phyloP scores from a whole-genome alignment of 2,329 filamentous ascomycete genomes.

The Fusarium illudens region DNA sequence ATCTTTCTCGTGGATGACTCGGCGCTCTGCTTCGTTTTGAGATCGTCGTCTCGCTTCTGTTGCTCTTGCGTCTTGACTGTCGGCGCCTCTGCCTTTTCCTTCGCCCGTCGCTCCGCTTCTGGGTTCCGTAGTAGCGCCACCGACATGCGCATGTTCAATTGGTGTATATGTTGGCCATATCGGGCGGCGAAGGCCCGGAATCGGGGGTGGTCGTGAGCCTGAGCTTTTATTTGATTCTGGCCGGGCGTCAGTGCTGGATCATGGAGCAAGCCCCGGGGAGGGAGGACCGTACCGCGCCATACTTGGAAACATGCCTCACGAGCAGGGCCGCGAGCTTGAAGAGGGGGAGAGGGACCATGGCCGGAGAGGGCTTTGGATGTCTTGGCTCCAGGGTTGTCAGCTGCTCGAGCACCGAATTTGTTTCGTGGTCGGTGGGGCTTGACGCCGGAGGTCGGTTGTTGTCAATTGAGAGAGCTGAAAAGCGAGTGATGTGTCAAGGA shows the following conservation, averaged over 20 bases:
- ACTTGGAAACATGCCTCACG: constrained; percentile 72
- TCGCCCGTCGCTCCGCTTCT: constrained; percentile 65
- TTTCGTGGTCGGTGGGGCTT: constrained; percentile 26
- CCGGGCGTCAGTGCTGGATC: constrained; percentile 19
- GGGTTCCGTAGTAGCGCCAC: constrained; percentile 67
- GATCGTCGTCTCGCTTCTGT: constrained; percentile 60
- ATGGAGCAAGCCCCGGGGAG: not conserved
- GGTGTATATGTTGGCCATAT: constrained; percentile 71
- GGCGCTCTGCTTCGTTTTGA: constrained; percentile 50
- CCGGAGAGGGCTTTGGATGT: constrained; percentile 23
- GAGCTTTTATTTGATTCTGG: constrained; percentile 71
- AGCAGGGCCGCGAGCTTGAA: constrained; percentile 74
- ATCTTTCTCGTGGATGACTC: constrained; percentile 39
- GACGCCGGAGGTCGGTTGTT: not conserved
- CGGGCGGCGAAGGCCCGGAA: constrained; percentile 68
- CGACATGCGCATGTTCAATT: constrained; percentile 71
- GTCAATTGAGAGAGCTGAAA: constrained; percentile 15
- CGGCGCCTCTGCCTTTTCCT: constrained; percentile 69
- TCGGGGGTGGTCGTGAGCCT: constrained; percentile 70
- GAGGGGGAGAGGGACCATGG: constrained; percentile 71
- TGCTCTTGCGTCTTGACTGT: constrained; percentile 73
- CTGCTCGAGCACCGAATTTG: constrained; percentile 15
- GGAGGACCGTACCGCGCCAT: constrained; percentile 67
- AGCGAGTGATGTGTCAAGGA: not conserved
- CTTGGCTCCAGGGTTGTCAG: constrained; percentile 30